A percentile compares a stretch with the other conserved stretches of the same genome.
These are phyloP conservation scores for Stygiomarasmius scandens DNA, from an alignment of 1,284 basidiomycete genomes.

Conservation along the genomic window DNA sequence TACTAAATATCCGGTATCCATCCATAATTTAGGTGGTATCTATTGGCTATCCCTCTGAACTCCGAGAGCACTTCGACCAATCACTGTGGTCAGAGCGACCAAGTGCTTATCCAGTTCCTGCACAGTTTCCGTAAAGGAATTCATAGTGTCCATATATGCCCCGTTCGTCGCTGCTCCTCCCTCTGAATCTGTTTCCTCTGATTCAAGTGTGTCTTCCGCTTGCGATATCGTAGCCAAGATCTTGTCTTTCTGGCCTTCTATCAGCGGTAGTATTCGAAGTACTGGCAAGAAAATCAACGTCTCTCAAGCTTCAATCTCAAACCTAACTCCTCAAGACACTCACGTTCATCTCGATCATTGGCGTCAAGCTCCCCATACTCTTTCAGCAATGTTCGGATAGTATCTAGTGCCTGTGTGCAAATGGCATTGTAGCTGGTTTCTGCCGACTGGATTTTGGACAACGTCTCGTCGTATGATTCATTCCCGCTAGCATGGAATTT, in stretches of 20 bases:
- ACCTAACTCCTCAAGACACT: background rate
- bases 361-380: slow-evolving; percentile 5
- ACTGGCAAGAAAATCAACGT: slow-evolving; percentile 2
- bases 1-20: no score
- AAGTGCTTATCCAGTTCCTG: slow-evolving; percentile 9
- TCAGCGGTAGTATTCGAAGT: slow-evolving; percentile 1
- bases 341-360: slow-evolving; percentile 3
- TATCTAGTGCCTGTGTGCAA: slow-evolving; percentile 11
- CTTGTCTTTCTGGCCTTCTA: slow-evolving; percentile 11
- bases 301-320: background rate
- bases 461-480: background rate
- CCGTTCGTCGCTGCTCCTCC: background rate
- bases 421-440: slow-evolving; percentile 13
- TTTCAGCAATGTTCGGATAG: slow-evolving; percentile 6
- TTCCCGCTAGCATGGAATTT: background rate
- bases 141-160: slow-evolving; percentile 6
- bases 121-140: slow-evolving; percentile 3
- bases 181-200: background rate
- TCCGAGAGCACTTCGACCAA: background rate
- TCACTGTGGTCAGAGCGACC: background rate
- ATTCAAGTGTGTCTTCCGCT: slow-evolving; percentile 8
- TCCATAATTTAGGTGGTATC: no score
- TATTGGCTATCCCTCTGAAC: no score
- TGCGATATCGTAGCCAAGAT: slow-evolving; percentile 7
- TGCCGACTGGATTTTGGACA: slow-evolving; percentile 11